Percentiles rank a stretch among this genome's conserved stretches.
phyloP scores from a whole-genome alignment of 768 basidiomycete genomes.

The Russula dissimulans region DNA sequence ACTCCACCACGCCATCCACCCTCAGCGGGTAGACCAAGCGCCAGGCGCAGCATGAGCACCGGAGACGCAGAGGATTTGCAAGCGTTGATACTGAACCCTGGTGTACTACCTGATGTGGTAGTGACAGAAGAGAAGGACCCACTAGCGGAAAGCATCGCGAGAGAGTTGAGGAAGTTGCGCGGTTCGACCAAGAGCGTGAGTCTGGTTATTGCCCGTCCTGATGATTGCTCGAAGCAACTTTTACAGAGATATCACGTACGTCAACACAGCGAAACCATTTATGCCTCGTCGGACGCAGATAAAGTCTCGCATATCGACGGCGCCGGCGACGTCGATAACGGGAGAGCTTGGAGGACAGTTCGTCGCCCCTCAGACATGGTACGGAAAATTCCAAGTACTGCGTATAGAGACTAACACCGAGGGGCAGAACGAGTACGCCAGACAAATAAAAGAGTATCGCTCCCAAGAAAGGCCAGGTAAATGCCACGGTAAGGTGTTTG shows the following conservation, averaged over 20 bases:
- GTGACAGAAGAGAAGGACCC: slow-evolving; percentile 41
- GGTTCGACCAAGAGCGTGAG: slow-evolving; percentile 37
- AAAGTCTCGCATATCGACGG: slow-evolving; percentile 59
- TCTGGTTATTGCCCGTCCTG: slow-evolving; percentile 12
- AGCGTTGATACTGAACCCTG: slow-evolving; percentile 26
- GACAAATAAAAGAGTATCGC: slow-evolving; percentile 76
- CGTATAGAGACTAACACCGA: neutral
- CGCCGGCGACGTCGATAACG: slow-evolving; percentile 75
- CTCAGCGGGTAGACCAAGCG: slow-evolving; percentile 35
- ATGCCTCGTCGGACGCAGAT: slow-evolving; percentile 62
- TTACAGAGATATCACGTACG: slow-evolving; percentile 72
- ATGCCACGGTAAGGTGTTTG: slow-evolving; percentile 87
- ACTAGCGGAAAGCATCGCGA: slow-evolving; percentile 61
- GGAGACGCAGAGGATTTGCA: slow-evolving; percentile 50
- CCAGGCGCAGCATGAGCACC: slow-evolving; percentile 69
- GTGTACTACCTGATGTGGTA: slow-evolving; percentile 31
- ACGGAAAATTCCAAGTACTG: slow-evolving; percentile 16
- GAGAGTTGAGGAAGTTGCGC: slow-evolving; percentile 56
- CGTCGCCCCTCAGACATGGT: slow-evolving; percentile 94
- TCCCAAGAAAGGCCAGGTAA: slow-evolving; percentile 71
- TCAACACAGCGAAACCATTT: slow-evolving; percentile 67
- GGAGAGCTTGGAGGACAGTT: slow-evolving; percentile 80
- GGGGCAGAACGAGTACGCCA: slow-evolving; percentile 82
- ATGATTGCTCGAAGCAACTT: slow-evolving; percentile 3
- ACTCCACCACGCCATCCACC: slow-evolving; percentile 26